Base-by-base conservation (phyloP, 2,329 filamentous ascomycete species). In the Colletotrichum siamense region DNA sequence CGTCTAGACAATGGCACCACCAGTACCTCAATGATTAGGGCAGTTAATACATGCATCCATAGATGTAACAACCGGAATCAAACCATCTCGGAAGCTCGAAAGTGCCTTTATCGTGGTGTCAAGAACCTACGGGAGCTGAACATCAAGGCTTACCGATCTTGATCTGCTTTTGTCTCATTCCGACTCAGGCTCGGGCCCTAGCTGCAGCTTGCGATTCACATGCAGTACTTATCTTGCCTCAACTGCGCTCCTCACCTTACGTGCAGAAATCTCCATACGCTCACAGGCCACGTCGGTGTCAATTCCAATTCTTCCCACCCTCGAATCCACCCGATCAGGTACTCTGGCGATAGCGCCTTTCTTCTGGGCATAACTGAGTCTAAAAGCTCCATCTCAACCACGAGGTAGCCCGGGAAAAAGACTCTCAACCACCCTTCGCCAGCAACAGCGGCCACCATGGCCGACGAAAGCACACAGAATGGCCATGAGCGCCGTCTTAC, bases 401-500 rank as follows among this genome's bases (percentile, higher is more conserved):
- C 44, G 44, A 52, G 44, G n/a, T 26, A 44, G 22, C 32, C 22
- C 30, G 62, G 34, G 16, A 34, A 39, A 16, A 39, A 64, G 44
- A 22, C 44, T 52, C n/a, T 12, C 44, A 52, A 13, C 44, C 8
- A 10, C 18, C 9, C 18, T 12, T n/a, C 39, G 16, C 18, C 61
- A 36, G 15, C 32, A 12, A 39, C 22, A 34, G 6, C n/a, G 32
- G 34, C 9, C n/a, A 28, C 28, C 63, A 76, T 76, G 73, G 30
- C 63, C 39, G 63, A 68, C 16, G 63, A 49, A 32, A 39, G 28
- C 26, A 59, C 57, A 18, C 73, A 75, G 16, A 55, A 28, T 32
- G 52, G 15, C n/a, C 24, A 32, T 4, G 36, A 55, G 69, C 63
- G 49, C 18, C 44, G 24, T 12, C 72, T 77, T 26, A 73, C 81